Base-by-base conservation (phyloP, 805 yeast species). In the Candida pseudofarinosa region DNA sequence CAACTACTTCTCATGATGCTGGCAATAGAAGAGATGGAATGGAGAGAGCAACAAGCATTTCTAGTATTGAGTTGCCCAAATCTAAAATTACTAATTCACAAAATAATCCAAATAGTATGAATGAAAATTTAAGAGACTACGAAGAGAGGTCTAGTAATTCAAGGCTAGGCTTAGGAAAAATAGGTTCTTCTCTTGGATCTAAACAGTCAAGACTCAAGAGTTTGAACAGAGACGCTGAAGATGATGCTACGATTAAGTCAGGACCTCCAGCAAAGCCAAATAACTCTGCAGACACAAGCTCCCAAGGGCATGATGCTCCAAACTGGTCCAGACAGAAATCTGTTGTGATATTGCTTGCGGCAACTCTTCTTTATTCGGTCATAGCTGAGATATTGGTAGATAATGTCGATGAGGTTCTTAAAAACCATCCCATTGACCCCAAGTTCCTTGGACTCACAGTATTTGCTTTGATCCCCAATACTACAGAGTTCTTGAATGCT, bases 401-500 rank as follows among this genome's bases (percentile, higher is more conserved):
- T 58, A 88, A 89, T 46, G 97, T 91, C 16, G 98, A 93, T 62
- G 80, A 84, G 12, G 97, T 93, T 8, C 69, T 93, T 41, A 71
- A 77, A 39, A 75, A 78, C 48, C 85, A 78, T 59, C 88, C 95
- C n/a, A 80, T 93, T 40, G 79, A 86, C 54, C 96, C 96, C 15
- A 91, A 93, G 58, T 82, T 93, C 58, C 71, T 93, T 34, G 99
- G 99, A 4, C 73, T 93, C 52, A 91, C 98, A 0, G 85, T 93
- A 1, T 93, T 93, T 68, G 98, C 99, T 0, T 69, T 93, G 35
- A 97, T 93, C 19, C 99, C 99, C 10, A 93, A 90, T 58, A 88
- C 98, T 4, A 93, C 99, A 0, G 99, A 93, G 65, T 93, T 93
- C 55, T 76, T 93, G 45, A 93, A 93, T 64, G 99, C 98, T 54